Conservation (phyloP, 106 monocot genomes). For the Dendrobium chrysotoxum region DNA sequence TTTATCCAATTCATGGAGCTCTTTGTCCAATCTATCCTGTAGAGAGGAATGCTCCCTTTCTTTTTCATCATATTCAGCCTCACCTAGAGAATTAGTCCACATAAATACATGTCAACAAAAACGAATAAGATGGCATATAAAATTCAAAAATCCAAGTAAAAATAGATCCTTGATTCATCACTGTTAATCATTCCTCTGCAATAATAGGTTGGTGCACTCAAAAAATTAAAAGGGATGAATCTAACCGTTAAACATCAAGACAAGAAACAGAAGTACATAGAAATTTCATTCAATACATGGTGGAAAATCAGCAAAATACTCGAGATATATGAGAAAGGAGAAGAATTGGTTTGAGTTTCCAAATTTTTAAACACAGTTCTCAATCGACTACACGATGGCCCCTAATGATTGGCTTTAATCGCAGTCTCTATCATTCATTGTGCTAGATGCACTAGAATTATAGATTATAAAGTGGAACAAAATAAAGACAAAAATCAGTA, state of each 20-base stretch:
- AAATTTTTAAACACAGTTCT: neutral
- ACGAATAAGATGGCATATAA: neutral
- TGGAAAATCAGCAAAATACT: neutral
- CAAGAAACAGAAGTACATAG: neutral
- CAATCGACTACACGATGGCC: neutral
- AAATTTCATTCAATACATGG: neutral
- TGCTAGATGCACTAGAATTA: neutral
- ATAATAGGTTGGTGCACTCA: neutral
- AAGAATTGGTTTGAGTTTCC: neutral
- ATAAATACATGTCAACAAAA: neutral
- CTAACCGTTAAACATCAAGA: neutral
- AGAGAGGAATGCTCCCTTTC: conserved; percentile 67
- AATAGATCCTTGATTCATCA: neutral
- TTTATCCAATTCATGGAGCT: conserved; percentile 81
- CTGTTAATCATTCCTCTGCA: neutral
- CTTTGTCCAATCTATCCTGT: conserved; percentile 73
- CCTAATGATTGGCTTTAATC: neutral
- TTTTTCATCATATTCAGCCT: conserved; percentile 73
- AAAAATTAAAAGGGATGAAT: neutral
- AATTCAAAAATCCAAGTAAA: neutral
- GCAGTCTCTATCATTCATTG: neutral
- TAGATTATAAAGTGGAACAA: neutral
- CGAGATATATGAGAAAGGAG: neutral
- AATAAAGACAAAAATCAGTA: neutral
- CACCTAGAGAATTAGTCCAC: conserved; percentile 34